Evolutionary conservation across 257 asterid genomes (phyloP).

Genomic region (Solanum megistacrolobum): DNA sequence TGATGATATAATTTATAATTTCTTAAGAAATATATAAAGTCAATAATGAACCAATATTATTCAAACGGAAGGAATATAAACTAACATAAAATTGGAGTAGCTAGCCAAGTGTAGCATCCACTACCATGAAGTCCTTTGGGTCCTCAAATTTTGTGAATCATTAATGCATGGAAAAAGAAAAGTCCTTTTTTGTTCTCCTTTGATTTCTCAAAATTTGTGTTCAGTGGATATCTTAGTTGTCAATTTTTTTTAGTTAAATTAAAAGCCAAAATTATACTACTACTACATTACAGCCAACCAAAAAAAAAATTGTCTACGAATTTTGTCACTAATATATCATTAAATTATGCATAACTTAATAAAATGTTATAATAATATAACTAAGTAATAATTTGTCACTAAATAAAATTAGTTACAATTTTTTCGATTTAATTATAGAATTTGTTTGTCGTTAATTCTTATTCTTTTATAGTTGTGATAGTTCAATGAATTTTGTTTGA

Average conservation of each 20-base stretch:
- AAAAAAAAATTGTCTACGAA: not conserved
- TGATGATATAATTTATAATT: too few species aligned
- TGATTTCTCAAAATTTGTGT: conserved; percentile 14
- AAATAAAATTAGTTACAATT: not conserved
- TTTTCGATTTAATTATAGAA: not conserved
- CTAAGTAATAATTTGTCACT: not conserved
- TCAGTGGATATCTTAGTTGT: conserved; percentile 26
- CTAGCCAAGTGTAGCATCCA: conserved; percentile 35
- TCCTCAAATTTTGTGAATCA: conserved; percentile 41
- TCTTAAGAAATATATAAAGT: too few species aligned
- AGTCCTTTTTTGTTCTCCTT: conserved; percentile 21
- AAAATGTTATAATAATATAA: not conserved
- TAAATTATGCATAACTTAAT: not conserved
- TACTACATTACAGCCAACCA: not conserved
- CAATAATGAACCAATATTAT: too few species aligned
- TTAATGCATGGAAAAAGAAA: conserved; percentile 45
- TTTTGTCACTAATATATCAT: not conserved
- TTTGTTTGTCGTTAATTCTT: not conserved
- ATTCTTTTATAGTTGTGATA: not conserved
- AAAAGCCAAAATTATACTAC: not conserved
- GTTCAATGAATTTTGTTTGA: not conserved
- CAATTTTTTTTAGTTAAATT: conserved; percentile 8
- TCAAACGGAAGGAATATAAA: not conserved
- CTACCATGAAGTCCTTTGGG: conserved; percentile 32
- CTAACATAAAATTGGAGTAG: not conserved